phyloP scores from a whole-genome alignment of 257 asterid genomes.

The Linaria vulgaris region DNA sequence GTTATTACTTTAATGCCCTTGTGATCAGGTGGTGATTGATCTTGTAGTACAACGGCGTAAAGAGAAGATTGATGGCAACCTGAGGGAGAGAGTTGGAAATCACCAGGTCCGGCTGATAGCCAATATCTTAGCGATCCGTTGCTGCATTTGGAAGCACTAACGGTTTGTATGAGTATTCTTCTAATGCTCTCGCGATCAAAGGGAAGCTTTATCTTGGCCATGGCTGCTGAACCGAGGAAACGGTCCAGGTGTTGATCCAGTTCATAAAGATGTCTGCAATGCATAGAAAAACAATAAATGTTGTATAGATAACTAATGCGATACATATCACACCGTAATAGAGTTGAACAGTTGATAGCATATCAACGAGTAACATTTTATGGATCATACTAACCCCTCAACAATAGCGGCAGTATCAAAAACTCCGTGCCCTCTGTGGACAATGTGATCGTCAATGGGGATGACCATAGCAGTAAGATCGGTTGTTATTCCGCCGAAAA shows the following conservation, averaged over 20 bases:
- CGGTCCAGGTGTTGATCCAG: slow-evolving; percentile 89
- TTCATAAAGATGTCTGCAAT: slow-evolving; percentile 72
- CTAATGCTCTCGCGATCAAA: slow-evolving; percentile 65
- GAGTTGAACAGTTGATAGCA: not conserved
- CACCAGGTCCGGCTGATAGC: slow-evolving; percentile 95
- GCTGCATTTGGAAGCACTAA: slow-evolving; percentile 74
- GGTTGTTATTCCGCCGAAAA: slow-evolving; percentile 80
- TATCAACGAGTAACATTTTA: not conserved
- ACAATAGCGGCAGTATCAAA: slow-evolving; percentile 85
- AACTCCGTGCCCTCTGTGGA: slow-evolving; percentile 96
- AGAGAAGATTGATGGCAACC: slow-evolving; percentile 62
- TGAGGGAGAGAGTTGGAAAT: slow-evolving; percentile 79
- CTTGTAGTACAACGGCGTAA: slow-evolving; percentile 76
- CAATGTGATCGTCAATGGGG: slow-evolving; percentile 96
- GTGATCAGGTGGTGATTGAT: slow-evolving; percentile 45
- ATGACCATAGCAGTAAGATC: slow-evolving; percentile 89
- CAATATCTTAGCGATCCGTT: slow-evolving; percentile 81
- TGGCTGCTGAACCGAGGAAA: slow-evolving; percentile 67
- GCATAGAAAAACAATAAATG: not conserved
- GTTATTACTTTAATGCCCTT: slow-evolving; percentile 71
- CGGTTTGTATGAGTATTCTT: slow-evolving; percentile 72
- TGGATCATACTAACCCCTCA: slow-evolving; percentile 60
- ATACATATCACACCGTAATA: no score
- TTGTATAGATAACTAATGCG: not conserved
- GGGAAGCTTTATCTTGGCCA: slow-evolving; percentile 80